These are phyloP conservation scores for Pharnaceum exiguum DNA, from an alignment of 148 eudicot genomes.

Conservation along the genomic window DNA sequence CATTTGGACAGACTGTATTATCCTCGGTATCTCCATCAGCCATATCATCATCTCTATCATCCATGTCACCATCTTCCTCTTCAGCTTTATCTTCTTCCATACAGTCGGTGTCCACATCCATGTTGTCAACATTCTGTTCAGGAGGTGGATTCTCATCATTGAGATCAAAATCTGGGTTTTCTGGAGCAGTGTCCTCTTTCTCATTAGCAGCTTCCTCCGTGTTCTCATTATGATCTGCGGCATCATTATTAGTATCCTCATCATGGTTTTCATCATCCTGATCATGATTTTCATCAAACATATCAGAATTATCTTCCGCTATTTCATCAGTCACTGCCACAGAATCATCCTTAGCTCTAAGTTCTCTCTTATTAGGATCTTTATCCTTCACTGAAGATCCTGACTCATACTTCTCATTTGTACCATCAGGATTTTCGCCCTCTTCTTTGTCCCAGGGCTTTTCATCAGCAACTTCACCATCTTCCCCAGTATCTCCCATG, in stretches of 20 bases:
- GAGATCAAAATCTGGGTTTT: constrained; percentile 49
- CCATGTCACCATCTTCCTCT: constrained; percentile 35
- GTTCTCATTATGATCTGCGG: constrained; percentile 30
- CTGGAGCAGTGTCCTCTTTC: constrained; percentile 53
- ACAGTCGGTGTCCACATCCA: constrained; percentile 53
- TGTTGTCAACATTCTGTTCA: constrained; percentile 38
- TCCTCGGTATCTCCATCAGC: constrained; percentile 36
- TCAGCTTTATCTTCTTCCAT: constrained; percentile 42
- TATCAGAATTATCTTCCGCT: constrained; percentile 39
- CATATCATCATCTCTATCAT: constrained; percentile 31
- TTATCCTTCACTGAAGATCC: constrained; percentile 64
- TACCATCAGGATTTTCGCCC: constrained; percentile 42
- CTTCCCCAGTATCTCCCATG: constrained; percentile 70
- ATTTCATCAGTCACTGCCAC: constrained; percentile 35
- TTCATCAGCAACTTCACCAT: constrained; percentile 64
- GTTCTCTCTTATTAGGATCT: constrained; percentile 59
- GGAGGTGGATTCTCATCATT: constrained; percentile 44
- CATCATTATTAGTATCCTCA: constrained; percentile 37
- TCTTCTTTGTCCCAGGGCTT: constrained; percentile 65
- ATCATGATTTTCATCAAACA: constrained; percentile 36
- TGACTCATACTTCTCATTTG: constrained; percentile 63
- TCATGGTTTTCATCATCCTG: constrained; percentile 37
- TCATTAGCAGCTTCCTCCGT: constrained; percentile 56
- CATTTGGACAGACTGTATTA: constrained; percentile 18
- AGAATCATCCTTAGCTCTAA: constrained; percentile 79